A percentile compares a stretch with the other conserved stretches of the same genome.
Conservation (phyloP, 2,329 filamentous ascomycete species). For the Verticillium albo-atrum region DNA sequence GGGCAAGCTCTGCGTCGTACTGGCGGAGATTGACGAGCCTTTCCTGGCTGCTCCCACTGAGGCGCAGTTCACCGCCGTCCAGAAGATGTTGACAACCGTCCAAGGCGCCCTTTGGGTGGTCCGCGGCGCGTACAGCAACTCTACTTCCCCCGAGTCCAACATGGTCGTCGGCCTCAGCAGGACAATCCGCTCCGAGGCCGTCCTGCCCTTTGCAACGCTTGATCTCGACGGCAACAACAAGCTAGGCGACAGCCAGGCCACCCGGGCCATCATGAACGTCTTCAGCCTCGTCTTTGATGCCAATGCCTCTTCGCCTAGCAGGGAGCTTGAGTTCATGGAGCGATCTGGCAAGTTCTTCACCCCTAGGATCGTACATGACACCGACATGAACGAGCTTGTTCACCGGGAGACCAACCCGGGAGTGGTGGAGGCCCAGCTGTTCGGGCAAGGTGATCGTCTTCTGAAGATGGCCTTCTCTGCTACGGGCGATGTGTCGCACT, state of each 20-base stretch:
- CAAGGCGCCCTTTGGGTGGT: constrained; percentile 35
- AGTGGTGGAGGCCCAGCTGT: constrained; percentile 26
- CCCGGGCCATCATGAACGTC: constrained; percentile 28
- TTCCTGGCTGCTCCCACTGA: constrained; percentile 34
- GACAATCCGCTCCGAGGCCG: constrained; percentile 41
- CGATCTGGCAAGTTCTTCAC: constrained; percentile 32
- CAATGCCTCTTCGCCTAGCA: constrained; percentile 20
- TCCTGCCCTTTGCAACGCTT: constrained; percentile 37
- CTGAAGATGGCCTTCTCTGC: constrained; percentile 32
- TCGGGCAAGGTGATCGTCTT: constrained; percentile 26
- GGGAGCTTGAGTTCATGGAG: constrained; percentile 39
- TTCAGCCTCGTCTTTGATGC: constrained; percentile 30
- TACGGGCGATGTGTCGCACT: constrained; percentile 32
- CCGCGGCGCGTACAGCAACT: constrained; percentile 30
- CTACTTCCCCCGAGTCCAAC: constrained; percentile 32
- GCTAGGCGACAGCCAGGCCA: constrained; percentile 21
- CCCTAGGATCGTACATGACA: constrained; percentile 32
- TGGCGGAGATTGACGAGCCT: constrained; percentile 39
- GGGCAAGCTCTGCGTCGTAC: constrained; percentile 29
- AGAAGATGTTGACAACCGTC: constrained; percentile 26
- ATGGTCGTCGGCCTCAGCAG: constrained; percentile 41
- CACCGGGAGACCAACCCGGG: constrained; percentile 29
- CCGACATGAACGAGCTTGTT: constrained; percentile 35
- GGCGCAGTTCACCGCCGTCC: constrained; percentile 30
- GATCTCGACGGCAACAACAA: constrained; percentile 35